Conservation (phyloP, 1,284 basidiomycete species). For the Anthracocystis panici-leucophaei region DNA sequence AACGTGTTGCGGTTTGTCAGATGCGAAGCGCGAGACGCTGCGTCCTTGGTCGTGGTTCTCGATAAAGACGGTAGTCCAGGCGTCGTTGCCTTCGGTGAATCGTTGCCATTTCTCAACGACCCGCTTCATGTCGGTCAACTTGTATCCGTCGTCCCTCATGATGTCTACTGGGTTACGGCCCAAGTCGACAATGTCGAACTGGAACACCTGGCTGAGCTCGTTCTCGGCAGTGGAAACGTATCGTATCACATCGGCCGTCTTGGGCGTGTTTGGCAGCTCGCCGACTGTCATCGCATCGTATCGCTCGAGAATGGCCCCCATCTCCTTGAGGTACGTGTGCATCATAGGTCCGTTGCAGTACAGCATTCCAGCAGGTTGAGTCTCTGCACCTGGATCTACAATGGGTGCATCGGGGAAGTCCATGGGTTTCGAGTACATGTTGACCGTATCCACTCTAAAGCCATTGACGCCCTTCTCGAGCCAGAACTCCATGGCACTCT, state of each 20-base stretch:
- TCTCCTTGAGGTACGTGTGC: conserved; percentile 78
- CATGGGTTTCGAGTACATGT: conserved; percentile 65
- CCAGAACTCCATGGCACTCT: conserved; percentile 80
- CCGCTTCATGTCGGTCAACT: conserved; percentile 75
- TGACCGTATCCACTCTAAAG: conserved; percentile 72
- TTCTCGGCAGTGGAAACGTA: conserved; percentile 77
- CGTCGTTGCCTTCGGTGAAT: conserved; percentile 49
- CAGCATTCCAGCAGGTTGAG: conserved; percentile 74
- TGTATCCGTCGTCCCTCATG: conserved; percentile 73
- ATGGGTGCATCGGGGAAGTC: conserved; percentile 67
- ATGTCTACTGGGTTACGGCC: conserved; percentile 69
- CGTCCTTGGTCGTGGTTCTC: conserved; percentile 80
- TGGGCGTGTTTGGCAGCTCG: conserved; percentile 72
- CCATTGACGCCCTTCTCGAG: conserved; percentile 80
- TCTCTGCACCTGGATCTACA: conserved; percentile 73
- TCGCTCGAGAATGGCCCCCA: conserved; percentile 72
- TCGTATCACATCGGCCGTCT: conserved; percentile 73
- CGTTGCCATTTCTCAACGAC: conserved; percentile 76
- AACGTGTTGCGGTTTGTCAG: conserved; percentile 75
- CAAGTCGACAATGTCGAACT: conserved; percentile 77
- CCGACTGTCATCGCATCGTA: conserved; percentile 77
- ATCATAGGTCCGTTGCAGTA: conserved; percentile 70
- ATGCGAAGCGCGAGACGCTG: conserved; percentile 75
- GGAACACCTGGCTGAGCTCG: conserved; percentile 76
- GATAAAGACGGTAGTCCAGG: conserved; percentile 58